Evolutionary conservation across 495 filamentous ascomycete species (phyloP).

Genomic region (Tuber umbilicatum): DNA sequence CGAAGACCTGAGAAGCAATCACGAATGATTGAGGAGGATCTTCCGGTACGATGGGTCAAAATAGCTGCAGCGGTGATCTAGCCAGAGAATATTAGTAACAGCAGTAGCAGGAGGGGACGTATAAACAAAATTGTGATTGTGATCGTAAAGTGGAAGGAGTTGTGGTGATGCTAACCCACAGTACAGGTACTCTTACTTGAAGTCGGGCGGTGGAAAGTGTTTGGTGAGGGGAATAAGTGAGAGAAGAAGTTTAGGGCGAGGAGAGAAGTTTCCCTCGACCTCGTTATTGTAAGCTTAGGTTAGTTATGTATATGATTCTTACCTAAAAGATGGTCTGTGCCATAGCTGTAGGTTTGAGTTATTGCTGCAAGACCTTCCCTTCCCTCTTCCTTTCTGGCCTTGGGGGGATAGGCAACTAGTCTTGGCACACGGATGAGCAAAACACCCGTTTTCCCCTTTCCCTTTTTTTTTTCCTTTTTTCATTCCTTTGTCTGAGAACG

Average conservation of each 20-base stretch:
- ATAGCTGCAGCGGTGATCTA: constrained; percentile 1
- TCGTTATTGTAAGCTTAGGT: not conserved
- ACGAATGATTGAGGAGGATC: constrained; percentile 4
- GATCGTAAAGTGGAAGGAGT: not conserved
- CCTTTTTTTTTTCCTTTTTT: not conserved
- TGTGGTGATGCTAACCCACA: constrained; percentile 2
- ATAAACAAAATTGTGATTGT: not conserved
- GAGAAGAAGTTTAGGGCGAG: not conserved
- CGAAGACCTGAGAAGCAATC: constrained; percentile 22
- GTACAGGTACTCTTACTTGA: not conserved
- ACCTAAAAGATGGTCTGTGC: constrained; percentile 2
- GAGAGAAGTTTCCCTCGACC: not conserved
- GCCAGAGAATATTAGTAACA: not conserved
- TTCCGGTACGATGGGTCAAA: constrained; percentile 8
- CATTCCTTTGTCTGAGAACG: not conserved
- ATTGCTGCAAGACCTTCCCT: not conserved
- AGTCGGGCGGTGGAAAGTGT: not conserved
- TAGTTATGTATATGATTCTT: not conserved
- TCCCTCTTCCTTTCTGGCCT: not conserved
- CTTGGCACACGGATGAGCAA: not conserved
- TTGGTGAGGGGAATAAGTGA: not conserved
- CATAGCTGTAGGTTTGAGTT: not conserved
- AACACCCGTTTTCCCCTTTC: not conserved
- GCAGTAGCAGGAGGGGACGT: not conserved
- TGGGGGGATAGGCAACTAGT: not conserved